Evolutionary conservation across 2,329 filamentous ascomycete species (phyloP).

Genomic region (Dactylonectria estremocensis): DNA sequence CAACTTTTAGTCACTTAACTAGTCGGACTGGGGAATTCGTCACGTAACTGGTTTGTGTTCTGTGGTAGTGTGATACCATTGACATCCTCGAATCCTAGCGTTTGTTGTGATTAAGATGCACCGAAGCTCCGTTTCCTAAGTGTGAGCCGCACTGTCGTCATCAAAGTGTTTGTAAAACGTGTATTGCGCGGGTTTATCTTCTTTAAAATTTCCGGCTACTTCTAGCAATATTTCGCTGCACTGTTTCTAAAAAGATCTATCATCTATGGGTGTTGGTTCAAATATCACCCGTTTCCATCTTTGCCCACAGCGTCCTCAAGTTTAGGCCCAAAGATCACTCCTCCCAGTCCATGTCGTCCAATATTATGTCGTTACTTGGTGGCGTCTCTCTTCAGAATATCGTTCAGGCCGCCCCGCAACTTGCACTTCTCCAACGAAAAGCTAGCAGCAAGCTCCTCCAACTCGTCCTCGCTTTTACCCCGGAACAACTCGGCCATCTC

Average conservation of each 20-base stretch:
- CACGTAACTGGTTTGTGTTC: too few relatives aligned
- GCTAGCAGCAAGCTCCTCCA: slow-evolving; percentile 66
- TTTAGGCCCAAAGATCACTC: neutral
- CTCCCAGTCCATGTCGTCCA: neutral
- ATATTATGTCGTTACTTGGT: slow-evolving; percentile 1
- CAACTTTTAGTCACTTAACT: too few relatives aligned
- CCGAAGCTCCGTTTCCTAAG: too few relatives aligned
- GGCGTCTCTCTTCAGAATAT: slow-evolving; percentile 57
- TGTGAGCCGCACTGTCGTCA: too few relatives aligned
- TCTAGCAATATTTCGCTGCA: neutral
- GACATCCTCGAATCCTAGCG: too few relatives aligned
- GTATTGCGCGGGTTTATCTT: neutral
- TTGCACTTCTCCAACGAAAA: slow-evolving; percentile 70
- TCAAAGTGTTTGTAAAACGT: too few relatives aligned
- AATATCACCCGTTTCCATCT: neutral
- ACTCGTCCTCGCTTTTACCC: slow-evolving; percentile 63
- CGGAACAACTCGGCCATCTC: slow-evolving; percentile 71
- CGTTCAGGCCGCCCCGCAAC: slow-evolving; percentile 66
- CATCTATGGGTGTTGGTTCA: neutral
- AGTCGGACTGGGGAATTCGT: too few relatives aligned
- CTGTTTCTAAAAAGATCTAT: neutral
- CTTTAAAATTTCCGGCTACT: neutral
- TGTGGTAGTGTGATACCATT: too few relatives aligned
- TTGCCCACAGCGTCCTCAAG: neutral
- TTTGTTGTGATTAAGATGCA: too few relatives aligned